Base-by-base conservation (phyloP, 1,139 yeast genomes). In the Starmera stellimalicola region DNA sequence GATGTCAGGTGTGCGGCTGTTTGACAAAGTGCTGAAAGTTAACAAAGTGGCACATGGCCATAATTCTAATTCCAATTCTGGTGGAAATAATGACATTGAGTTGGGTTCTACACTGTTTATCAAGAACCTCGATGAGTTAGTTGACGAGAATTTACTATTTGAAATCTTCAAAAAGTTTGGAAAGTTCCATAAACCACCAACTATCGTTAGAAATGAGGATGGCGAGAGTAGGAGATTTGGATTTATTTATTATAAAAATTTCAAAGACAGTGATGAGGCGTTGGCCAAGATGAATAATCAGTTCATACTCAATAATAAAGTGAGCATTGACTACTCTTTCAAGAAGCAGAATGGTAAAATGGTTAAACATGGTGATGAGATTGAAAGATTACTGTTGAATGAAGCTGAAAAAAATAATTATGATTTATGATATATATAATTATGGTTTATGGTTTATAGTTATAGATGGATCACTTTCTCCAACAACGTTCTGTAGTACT, bases 51-150 rank as follows among this genome's bases (percentile, higher is more conserved):
- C 65, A 7, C 48, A 53, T 5, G 58, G 52, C 16, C 52, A 51
- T 27, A 44, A 40, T 22, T 41, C 36, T n/a, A 34, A 27, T 14
- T 30, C 26, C 5, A 31, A 27, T 10, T 32, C 29, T 8, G 27
- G 30, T 4, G 17, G 32, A 9, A 26, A 30, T 27, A 23, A 23
- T 18, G 41, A 43, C 31, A 39, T 67, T 11, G 81, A 76, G 38
- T 73, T 80, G 10, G 88, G 94, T 1, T 94, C 96, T 5, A 76
- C 75, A 38, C 47, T 88, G 14, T 83, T 80, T 45, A 65, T 87
- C 10, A 84, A 82, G 19, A 79, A 82, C 45, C 60, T 88, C 35
- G 82, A 77, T 50, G 75, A 76, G 2, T 55, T 82, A 45, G 76
- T 80, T 1, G 94, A 81, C 49, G 80, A 73, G 35, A 60, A 67